Percentiles rank a stretch among this genome's conserved stretches.
These are phyloP conservation scores for Thraustochytrium sp. DNA, from an alignment of 352 stramenopile species.

Conservation along the genomic window DNA sequence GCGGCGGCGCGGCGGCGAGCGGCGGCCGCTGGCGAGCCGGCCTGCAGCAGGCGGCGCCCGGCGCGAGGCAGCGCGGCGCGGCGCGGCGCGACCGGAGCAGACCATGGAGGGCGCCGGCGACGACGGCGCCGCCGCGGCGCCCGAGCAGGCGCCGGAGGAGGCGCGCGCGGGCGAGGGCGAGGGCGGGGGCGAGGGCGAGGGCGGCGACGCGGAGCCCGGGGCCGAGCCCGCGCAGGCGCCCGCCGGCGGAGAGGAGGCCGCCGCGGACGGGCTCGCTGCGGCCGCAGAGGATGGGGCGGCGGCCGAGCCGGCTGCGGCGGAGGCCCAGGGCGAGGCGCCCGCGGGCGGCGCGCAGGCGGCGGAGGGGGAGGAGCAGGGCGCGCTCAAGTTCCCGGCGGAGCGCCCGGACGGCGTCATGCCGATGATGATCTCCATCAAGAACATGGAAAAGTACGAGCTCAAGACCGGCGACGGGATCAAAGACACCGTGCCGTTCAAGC, in stretches of 20 bases:
- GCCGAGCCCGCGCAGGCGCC: background rate
- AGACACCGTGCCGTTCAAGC: slow-evolving; percentile 49
- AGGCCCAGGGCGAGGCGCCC: background rate
- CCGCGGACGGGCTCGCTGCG: background rate
- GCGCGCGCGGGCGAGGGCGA: too few species aligned
- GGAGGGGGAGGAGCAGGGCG: background rate
- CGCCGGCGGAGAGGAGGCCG: background rate
- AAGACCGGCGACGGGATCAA: slow-evolving; percentile 52
- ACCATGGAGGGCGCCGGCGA: too few species aligned
- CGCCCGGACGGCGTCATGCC: background rate
- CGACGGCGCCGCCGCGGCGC: too few species aligned
- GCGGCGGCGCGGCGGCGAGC: too few species aligned
- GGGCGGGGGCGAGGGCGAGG: too few species aligned
- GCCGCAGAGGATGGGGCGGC: background rate
- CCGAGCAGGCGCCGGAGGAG: too few species aligned
- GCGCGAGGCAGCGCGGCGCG: too few species aligned
- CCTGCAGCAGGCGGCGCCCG: too few species aligned
- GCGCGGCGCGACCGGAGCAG: too few species aligned
- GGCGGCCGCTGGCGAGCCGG: too few species aligned
- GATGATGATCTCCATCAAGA: slow-evolving; percentile 43
- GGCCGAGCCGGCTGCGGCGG: background rate
- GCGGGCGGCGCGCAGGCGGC: background rate
- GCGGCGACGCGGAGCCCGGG: background rate
- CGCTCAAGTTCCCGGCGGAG: slow-evolving; percentile 9
- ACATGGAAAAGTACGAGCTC: slow-evolving; percentile 50